These are phyloP conservation scores for Hortiboletus campestris DNA, from an alignment of 768 basidiomycete genomes.

Conservation along the genomic window DNA sequence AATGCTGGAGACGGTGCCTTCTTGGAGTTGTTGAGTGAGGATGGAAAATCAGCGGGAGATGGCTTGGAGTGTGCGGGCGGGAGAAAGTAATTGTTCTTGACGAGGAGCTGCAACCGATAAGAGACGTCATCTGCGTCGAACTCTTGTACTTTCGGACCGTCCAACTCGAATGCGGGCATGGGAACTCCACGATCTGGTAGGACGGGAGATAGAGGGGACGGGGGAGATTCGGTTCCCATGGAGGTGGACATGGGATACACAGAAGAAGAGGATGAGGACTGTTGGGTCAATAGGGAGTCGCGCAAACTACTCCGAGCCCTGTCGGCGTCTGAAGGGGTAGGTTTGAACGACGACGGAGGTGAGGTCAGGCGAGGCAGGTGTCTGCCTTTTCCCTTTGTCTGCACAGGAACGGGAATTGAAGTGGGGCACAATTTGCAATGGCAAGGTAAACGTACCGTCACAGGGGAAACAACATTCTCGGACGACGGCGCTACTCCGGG, in stretches of 20 bases:
- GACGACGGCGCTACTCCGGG: constrained; percentile 9
- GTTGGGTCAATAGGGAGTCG: constrained; percentile 55
- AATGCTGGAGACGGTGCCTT: constrained; percentile 54
- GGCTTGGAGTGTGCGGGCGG: constrained; percentile 88
- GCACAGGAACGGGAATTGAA: constrained; percentile 10
- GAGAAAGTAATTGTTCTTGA: constrained; percentile 86
- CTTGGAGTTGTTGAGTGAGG: constrained; percentile 30
- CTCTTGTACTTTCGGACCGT: constrained; percentile 47
- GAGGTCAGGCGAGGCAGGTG: constrained; percentile 36
- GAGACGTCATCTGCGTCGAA: constrained; percentile 77
- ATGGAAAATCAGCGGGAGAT: constrained; percentile 60
- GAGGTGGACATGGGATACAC: constrained; percentile 75
- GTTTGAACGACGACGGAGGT: constrained; percentile 34
- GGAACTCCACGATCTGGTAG: constrained; percentile 42
- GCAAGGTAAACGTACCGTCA: constrained; percentile 20
- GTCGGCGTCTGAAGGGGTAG: constrained; percentile 25
- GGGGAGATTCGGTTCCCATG: constrained; percentile 60
- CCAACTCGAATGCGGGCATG: constrained; percentile 47
- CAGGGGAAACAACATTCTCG: constrained; percentile 13
- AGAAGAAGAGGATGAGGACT: constrained; percentile 71
- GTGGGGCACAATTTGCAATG: constrained; percentile 14
- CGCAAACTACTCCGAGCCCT: constrained; percentile 55
- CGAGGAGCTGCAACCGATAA: constrained; percentile 77
- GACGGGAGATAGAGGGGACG: constrained; percentile 60
- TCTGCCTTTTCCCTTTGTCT: constrained; percentile 38